Evolutionary conservation across 805 yeast species (phyloP).

Genomic region (Candida dendrica): DNA sequence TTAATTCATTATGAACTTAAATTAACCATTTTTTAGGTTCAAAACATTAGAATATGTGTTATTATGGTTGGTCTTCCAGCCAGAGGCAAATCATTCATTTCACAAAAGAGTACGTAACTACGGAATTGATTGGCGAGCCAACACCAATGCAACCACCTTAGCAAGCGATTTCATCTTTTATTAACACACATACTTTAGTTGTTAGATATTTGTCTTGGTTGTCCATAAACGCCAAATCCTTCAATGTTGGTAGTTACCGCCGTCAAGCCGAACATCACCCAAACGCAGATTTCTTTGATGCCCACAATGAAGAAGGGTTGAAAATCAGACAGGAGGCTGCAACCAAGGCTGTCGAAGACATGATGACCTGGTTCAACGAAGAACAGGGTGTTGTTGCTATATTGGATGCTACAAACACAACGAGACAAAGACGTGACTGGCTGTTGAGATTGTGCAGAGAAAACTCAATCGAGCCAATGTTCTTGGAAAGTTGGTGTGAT

Average conservation of each 20-base stretch:
- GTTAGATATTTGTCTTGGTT: slow-evolving; percentile 92
- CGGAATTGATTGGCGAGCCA: no score
- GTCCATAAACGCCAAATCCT: slow-evolving; percentile 76
- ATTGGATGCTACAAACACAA: slow-evolving; percentile 88
- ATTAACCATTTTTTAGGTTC: slow-evolving; percentile 30
- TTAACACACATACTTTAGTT: slow-evolving; percentile 24
- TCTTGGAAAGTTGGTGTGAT: slow-evolving; percentile 87
- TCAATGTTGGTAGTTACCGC: slow-evolving; percentile 85
- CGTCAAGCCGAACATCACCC: slow-evolving; percentile 57
- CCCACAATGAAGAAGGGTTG: slow-evolving; percentile 56
- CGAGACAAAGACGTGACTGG: slow-evolving; percentile 60
- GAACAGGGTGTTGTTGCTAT: slow-evolving; percentile 87
- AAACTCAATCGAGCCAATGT: slow-evolving; percentile 78
- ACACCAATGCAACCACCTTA: no score
- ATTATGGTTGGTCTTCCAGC: slow-evolving; percentile 87
- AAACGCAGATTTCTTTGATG: slow-evolving; percentile 72
- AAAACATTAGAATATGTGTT: slow-evolving; percentile 73
- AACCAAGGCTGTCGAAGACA: slow-evolving; percentile 62
- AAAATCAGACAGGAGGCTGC: slow-evolving; percentile 64
- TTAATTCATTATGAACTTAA: no score
- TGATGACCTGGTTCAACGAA: slow-evolving; percentile 79
- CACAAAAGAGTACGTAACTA: slow-evolving; percentile 57
- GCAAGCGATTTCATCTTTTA: no score
- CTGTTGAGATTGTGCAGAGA: slow-evolving; percentile 55
- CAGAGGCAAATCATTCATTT: slow-evolving; percentile 89